A percentile compares a stretch with the other conserved stretches of the same genome.
Evolutionary conservation across 2,329 filamentous ascomycete genomes (phyloP).

Genomic region (Epichloe bromicola): DNA sequence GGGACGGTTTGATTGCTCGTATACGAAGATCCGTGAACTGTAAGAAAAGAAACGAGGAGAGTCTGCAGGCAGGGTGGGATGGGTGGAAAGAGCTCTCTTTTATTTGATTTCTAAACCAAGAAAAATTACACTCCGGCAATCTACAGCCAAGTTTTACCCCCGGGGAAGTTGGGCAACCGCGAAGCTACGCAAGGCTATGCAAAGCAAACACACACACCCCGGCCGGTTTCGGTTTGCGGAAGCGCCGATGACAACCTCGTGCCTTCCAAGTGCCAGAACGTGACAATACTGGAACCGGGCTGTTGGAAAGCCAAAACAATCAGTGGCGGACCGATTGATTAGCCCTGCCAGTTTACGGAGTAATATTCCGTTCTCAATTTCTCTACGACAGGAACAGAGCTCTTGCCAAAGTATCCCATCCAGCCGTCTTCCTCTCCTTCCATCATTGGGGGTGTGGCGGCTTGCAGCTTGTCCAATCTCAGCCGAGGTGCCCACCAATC

Average conservation of each 20-base stretch:
- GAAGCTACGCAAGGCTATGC: background rate
- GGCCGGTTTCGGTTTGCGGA: background rate
- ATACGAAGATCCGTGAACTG: background rate
- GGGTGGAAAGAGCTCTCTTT: background rate
- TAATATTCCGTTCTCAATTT: background rate
- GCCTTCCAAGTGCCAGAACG: background rate
- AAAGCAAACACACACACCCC: background rate
- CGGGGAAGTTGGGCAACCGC: background rate
- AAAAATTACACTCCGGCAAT: background rate
- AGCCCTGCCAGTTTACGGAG: background rate
- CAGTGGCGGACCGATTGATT: background rate
- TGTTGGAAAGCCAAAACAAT: background rate
- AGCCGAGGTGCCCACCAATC: conserved; percentile 5
- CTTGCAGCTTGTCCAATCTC: background rate
- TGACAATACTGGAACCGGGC: background rate
- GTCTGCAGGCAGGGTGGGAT: background rate
- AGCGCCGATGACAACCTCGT: background rate
- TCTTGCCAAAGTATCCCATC: background rate
- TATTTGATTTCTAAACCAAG: background rate
- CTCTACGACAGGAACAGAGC: background rate
- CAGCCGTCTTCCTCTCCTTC: background rate
- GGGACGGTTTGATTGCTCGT: background rate
- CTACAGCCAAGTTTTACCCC: background rate
- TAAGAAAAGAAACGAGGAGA: background rate
- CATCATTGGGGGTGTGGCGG: background rate